Evolutionary conservation across 768 basidiomycete genomes (phyloP), one percentile per base, ranked within the genome.

Genomic region (Russula ochroleuca): DNA sequence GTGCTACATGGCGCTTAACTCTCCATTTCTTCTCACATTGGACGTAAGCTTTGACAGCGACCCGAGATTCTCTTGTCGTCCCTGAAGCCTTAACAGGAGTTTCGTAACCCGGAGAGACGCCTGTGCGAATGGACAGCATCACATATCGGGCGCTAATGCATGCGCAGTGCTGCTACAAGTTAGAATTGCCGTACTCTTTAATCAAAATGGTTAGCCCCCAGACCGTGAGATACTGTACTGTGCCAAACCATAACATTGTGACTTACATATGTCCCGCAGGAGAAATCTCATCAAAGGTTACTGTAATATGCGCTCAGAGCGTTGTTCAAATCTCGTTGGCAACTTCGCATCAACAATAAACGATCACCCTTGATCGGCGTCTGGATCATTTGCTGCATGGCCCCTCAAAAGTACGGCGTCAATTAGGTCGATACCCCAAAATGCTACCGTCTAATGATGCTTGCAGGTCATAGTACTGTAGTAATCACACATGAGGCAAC

Each of bases 251-350:
- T 43, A 5, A 38, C n/a, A 50, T 5, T 10, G 35, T 72, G 74
- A 65, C 80, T 66, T 69, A 85, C 88, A 90, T 90, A 66, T 91
- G 88, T 19, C 88, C 90, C 66, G 84, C 85, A 8, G 88, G 78
- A 25, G 68, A 77, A 23, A 92, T 82, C 69, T 88, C 33, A 79
- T 76, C 66, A 84, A 90, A 0, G 87, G n/a, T n/a, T n/a, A n/a
- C n/a, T n/a, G 84, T 67, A 90, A 71, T 14, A 83, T 83, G 43
- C 88, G 83, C 69, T 91, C 90, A 17, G 78, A 75, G 63, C 75
- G 2, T 75, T 86, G 85, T 0, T 88, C 89, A 31, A 84, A 76
- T 3, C 31, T 88, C 88, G 49, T 89, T 78, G 19, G 28, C 35
- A 35, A 35, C 8, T 35, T 35, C 1, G 84, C 86, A 60, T 88